A percentile compares a stretch with the other conserved stretches of the same genome.
These are phyloP conservation scores for Pseudogymnoascus sp. DNA, from an alignment of 2,329 filamentous ascomycete species.

Conservation along the genomic window DNA sequence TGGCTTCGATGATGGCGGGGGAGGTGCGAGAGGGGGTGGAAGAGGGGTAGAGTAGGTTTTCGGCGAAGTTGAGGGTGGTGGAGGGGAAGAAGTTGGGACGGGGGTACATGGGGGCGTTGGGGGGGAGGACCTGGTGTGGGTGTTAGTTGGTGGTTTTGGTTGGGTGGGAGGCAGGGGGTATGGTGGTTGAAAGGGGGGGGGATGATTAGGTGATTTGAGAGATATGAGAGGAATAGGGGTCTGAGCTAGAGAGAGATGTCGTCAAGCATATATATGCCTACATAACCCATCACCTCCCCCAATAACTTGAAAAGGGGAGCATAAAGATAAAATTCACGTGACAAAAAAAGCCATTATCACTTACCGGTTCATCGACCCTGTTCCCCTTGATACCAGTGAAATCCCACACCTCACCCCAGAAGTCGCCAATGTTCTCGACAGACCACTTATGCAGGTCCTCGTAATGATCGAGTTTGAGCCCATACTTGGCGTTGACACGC, in stretches of 20 bases:
- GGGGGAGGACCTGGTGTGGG: conserved; percentile 54
- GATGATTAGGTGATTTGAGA: conserved; percentile 9
- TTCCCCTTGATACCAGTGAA: conserved; percentile 70
- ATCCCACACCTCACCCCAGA: conserved; percentile 83
- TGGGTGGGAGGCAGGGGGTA: not conserved
- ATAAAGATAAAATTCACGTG: conserved; percentile 7
- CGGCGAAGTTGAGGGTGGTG: conserved; percentile 79
- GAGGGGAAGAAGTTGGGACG: conserved; percentile 78
- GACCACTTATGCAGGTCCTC: conserved; percentile 79
- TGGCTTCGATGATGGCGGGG: conserved; percentile 69
- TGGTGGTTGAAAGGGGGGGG: not conserved
- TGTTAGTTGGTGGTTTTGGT: not conserved
- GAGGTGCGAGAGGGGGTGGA: conserved; percentile 46
- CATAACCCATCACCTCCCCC: not conserved
- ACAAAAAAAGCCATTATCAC: conserved; percentile 14
- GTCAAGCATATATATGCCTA: not conserved
- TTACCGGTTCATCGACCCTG: conserved; percentile 50
- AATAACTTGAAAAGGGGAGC: not conserved
- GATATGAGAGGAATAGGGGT: not conserved
- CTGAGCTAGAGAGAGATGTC: not conserved
- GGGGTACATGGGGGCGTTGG: conserved; percentile 67
- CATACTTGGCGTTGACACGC: conserved; percentile 58
- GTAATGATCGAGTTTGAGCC: conserved; percentile 56
- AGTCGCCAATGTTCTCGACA: conserved; percentile 60
- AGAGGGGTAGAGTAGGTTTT: conserved; percentile 81